phyloP scores from a whole-genome alignment of 1,284 basidiomycete genomes.

The Ceratobasidium sp. region DNA sequence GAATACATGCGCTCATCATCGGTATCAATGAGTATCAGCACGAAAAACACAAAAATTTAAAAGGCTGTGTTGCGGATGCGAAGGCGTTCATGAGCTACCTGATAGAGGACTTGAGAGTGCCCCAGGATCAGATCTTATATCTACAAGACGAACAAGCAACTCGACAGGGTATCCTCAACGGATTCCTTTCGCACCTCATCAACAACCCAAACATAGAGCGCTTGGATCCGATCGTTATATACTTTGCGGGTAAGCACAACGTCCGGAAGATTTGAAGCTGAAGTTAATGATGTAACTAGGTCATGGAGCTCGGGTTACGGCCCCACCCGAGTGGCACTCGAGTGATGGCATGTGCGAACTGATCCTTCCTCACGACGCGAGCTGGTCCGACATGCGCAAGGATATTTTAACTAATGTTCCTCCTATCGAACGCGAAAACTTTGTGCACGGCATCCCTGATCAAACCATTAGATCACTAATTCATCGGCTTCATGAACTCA shows the following conservation, averaged over 20 bases:
- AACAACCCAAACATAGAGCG: background rate
- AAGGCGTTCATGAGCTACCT: background rate
- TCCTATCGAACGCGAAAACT: background rate
- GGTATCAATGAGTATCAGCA: slow-evolving; percentile 13
- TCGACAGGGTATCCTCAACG: slow-evolving; percentile 21
- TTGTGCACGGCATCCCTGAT: slow-evolving; percentile 15
- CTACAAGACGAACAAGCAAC: slow-evolving; percentile 21
- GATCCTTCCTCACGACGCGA: slow-evolving; percentile 9
- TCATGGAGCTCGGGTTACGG: background rate
- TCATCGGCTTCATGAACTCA: background rate
- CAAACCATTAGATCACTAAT: slow-evolving; percentile 10
- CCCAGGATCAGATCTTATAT: background rate
- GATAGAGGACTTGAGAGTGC: background rate
- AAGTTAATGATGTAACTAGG: background rate
- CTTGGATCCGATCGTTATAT: slow-evolving; percentile 22
- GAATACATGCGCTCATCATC: slow-evolving; percentile 16
- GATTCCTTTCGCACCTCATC: slow-evolving; percentile 12
- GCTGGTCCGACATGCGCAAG: background rate
- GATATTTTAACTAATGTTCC: background rate
- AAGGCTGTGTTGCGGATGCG: slow-evolving; percentile 20
- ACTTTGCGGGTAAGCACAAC: slow-evolving; percentile 15
- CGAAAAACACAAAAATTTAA: background rate
- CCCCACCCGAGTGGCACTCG: slow-evolving; percentile 15
- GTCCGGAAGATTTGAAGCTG: background rate
- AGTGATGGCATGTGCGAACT: background rate